Conservation (phyloP, 2,329 filamentous ascomycete genomes). For the Aspergillus niger region DNA sequence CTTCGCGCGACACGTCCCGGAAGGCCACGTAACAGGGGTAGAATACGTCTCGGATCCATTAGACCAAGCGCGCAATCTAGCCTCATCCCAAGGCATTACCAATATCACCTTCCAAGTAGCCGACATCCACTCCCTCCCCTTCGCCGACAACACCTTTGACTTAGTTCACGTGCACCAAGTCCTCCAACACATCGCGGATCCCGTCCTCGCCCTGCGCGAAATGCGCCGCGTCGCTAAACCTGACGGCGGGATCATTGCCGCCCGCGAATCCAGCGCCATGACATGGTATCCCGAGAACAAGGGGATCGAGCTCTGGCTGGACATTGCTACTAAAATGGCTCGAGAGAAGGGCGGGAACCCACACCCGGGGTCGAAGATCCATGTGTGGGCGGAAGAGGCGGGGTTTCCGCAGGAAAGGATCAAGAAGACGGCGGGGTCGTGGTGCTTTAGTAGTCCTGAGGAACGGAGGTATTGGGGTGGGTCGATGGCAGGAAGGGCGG, state of each 20-base stretch:
- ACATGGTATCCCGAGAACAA: slow-evolving; percentile 36
- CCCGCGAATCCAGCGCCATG: slow-evolving; percentile 43
- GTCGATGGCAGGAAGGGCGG: slow-evolving; percentile 35
- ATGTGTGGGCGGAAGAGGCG: slow-evolving; percentile 40
- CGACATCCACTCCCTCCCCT: slow-evolving; percentile 46
- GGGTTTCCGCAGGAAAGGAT: slow-evolving; percentile 33
- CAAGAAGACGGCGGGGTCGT: slow-evolving; percentile 34
- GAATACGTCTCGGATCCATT: slow-evolving; percentile 38
- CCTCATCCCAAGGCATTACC: slow-evolving; percentile 29
- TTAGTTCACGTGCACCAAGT: slow-evolving; percentile 63
- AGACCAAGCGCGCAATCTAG: slow-evolving; percentile 34
- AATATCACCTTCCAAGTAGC: slow-evolving; percentile 42
- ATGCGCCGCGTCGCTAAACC: slow-evolving; percentile 57
- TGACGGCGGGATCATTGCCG: slow-evolving; percentile 58
- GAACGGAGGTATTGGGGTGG: slow-evolving; percentile 41
- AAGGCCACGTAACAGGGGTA: slow-evolving; percentile 43
- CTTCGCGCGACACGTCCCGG: slow-evolving; percentile 40
- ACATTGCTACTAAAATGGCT: slow-evolving; percentile 24
- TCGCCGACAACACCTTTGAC: slow-evolving; percentile 55
- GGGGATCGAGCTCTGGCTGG: slow-evolving; percentile 30
- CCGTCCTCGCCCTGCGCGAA: slow-evolving; percentile 54
- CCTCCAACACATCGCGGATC: slow-evolving; percentile 57
- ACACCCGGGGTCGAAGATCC: slow-evolving; percentile 32
- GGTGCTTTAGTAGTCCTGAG: slow-evolving; percentile 37
- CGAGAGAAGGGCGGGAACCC: slow-evolving; percentile 30